Base-by-base conservation (phyloP, 495 filamentous ascomycete genomes). In the Aspergillus wentii region DNA sequence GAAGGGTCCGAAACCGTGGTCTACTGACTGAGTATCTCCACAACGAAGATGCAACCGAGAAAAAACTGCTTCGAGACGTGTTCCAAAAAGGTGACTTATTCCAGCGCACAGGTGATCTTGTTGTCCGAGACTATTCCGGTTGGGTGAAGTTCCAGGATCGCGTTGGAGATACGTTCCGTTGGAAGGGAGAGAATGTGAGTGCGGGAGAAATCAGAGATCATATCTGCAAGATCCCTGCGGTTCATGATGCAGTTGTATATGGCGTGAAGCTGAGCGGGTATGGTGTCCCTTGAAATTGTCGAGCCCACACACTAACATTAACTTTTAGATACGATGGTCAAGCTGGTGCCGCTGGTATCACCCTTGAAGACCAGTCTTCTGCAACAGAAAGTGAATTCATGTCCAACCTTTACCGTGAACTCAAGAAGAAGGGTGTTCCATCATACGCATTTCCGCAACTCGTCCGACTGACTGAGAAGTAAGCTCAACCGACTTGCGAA, bases 121-220 rank as follows among this genome's bases (percentile, higher is more conserved):
- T 96, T n/a, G 72, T 80, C 14, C 72, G 71, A 44, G 85, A 88
- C 43, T 18, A 42, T 0, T 79, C 90, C 37, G 85, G 86, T 0
- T 72, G 83, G 35, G 71, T 83, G 42, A 89, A 69, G 50, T 97
- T 97, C 61, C 74, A 78, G 38, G 91, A 97, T 56, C 86, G 89
- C 1, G 85, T 95, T 34, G 91, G 91, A 33, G 91, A 97, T 54
- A 96, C 91, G 0, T 96, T 89, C 66, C 79, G 91, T 18, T 96
- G 91, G 90, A 95, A 95, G 64, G 79, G 78, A 14, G 91, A 97
- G 64, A 97, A 96, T 44, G 87, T 95, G 1, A 84, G 80, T 7
- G 92, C 90, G 0, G 80, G 82, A 15, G 80, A 88, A 41, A 76
- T 79, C 14, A 49, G 69, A 19, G 69, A 71, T 44, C 66, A 70